Percentiles rank a stretch among this genome's conserved stretches.
These are phyloP conservation scores for Parasarocladium wereldwijsianum DNA, from an alignment of 2,329 filamentous ascomycete genomes.

Conservation along the genomic window DNA sequence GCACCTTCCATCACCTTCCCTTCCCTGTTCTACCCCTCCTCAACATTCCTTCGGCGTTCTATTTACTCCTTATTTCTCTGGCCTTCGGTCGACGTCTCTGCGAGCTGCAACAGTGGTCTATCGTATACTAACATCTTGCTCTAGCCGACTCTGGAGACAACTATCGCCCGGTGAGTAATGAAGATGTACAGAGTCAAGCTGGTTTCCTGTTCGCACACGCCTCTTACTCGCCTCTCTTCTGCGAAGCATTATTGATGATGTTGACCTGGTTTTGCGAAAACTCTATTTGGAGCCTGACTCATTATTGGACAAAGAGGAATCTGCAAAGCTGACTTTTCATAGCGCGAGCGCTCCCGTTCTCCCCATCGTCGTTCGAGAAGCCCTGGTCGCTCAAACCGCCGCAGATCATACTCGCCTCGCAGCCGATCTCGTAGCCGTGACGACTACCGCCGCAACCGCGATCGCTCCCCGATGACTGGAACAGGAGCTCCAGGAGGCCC, in stretches of 20 bases:
- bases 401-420: conserved; percentile 66
- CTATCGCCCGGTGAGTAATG: conserved; percentile 44
- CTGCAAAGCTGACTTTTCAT: conserved; percentile 20
- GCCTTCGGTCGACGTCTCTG: conserved; percentile 4
- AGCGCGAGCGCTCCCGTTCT: conserved; percentile 77
- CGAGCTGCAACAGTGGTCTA: conserved; percentile 12
- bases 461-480: conserved; percentile 75
- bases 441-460: conserved; percentile 60
- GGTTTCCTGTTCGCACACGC: conserved; percentile 5
- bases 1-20: conserved; percentile 2
- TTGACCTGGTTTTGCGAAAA: too few relatives aligned
- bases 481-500: conserved; percentile 54
- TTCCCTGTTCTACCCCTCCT: neutral
- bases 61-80: conserved; percentile 1
- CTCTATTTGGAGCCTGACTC: too few relatives aligned
- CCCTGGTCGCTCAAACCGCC: conserved; percentile 49
- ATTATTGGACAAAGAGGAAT: too few relatives aligned
- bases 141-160: conserved; percentile 46
- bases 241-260: too few relatives aligned
- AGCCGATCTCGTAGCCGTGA: conserved; percentile 63
- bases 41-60: too few relatives aligned
- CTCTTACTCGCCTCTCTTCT: conserved; percentile 3
- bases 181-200: too few relatives aligned
- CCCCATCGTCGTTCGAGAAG: conserved; percentile 75
- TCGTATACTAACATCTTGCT: conserved; percentile 30